These are phyloP conservation scores for Serendipita indica DNA, from an alignment of 768 basidiomycete genomes.

Conservation along the genomic window DNA sequence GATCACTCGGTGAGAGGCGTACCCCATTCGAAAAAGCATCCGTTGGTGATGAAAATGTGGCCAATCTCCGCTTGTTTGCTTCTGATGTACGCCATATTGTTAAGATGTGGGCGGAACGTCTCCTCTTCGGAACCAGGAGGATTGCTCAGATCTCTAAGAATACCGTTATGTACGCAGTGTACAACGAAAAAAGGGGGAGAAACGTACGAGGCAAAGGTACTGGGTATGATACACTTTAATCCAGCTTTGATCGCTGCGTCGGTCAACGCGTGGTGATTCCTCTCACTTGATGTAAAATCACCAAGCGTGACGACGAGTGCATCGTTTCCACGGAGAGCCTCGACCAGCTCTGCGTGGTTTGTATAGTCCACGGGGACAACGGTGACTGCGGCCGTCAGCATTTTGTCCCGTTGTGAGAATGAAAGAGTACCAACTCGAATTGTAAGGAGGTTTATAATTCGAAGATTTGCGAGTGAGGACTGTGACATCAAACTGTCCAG, in stretches of 20 bases:
- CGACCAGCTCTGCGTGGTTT: background rate
- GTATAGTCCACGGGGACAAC: background rate
- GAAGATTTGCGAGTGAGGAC: background rate
- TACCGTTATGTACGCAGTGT: background rate
- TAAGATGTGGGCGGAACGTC: background rate
- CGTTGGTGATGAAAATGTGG: background rate
- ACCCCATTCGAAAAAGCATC: constrained; percentile 3
- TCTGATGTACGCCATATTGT: background rate
- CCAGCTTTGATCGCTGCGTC: constrained; percentile 10
- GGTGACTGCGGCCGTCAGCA: background rate
- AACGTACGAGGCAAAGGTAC: background rate
- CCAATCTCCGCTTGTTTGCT: background rate
- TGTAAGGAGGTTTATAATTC: background rate
- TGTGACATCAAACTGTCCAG: background rate
- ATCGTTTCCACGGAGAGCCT: background rate
- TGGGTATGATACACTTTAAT: constrained; percentile 3
- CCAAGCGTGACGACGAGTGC: background rate
- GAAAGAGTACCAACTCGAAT: background rate
- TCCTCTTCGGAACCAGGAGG: background rate
- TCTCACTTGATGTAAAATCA: background rate
- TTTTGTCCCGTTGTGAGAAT: background rate
- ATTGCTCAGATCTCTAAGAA: background rate
- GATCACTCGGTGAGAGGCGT: background rate
- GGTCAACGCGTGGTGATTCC: background rate
- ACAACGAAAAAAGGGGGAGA: background rate